Evolutionary conservation across 352 stramenopile genomes (phyloP), one percentile per base, ranked within the genome.

Genomic region (Phytophthora ohioensis): DNA sequence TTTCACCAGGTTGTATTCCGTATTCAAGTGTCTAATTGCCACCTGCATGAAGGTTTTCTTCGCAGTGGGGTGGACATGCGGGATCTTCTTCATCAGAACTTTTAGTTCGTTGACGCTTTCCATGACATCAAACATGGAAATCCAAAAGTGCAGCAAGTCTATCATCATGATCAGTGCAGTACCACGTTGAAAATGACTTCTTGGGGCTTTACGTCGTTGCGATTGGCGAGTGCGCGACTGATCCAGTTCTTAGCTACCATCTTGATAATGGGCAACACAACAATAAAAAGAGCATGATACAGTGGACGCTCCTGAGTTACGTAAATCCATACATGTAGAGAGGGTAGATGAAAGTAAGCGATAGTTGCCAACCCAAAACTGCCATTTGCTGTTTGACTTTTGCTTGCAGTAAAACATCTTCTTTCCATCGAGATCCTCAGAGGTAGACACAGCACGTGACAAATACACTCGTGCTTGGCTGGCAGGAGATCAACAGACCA

Each of bases 131-230:
- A 27, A 42, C n/a, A 39, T 49, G 9, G 51, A 51, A 10, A 63
- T 1, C 51, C 57, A 64, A 17, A 65, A 60, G 5, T 64, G 51
- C 5, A 64, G 6, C 2, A 69, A 2, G 15, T 72, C 56, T n/a
- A 66, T 38, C 0, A 12, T 31, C 60, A 71, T 70, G n/a, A 73
- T 67, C 0, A 43, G 51, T 17, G 46, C 42, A 10, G 39, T 65
- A 27, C 54, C 70, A 78, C 67, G n/a, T 82, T 82, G 63, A 89
- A 84, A 7, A 85, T 67, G 0, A 75, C 67, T 6, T 47, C 35
- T 13, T 75, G 21, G 1, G 81, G 71, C 45, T 81, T 84, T 5
- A 62, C n/a, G 31, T 81, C 72, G 15, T 77, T 58, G 9, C 67
- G 34, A 8, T n/a, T 54, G 5, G 8, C 21, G 11, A 84, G 63